Evolutionary conservation across 345 rosid genomes (phyloP).

Genomic region (Populus pruinosa): DNA sequence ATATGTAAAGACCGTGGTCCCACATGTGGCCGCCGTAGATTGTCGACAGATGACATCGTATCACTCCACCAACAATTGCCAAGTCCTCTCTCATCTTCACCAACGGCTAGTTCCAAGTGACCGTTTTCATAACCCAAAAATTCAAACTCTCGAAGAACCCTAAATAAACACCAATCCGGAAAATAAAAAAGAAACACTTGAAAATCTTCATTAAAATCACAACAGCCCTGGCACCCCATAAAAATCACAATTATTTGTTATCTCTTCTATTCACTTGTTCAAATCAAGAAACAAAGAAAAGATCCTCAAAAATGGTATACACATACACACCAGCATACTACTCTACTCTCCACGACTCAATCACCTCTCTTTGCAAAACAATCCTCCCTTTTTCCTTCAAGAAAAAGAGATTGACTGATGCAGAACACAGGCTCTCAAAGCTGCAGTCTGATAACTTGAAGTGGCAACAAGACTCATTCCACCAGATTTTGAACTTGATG

Average conservation of each 20-base stretch:
- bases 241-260: conserved; percentile 5
- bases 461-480: conserved; percentile 83
- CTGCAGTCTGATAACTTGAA: conserved; percentile 70
- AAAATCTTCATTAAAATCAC: background rate
- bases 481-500: conserved; percentile 66
- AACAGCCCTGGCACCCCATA: conserved; percentile 27
- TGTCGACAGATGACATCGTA: conserved; percentile 22
- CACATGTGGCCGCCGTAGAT: background rate
- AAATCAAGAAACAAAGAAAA: background rate
- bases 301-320: conserved; percentile 47
- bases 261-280: conserved; percentile 13
- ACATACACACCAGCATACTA: conserved; percentile 70
- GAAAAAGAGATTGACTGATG: conserved; percentile 46
- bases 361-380: conserved; percentile 72
- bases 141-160: conserved; percentile 14
- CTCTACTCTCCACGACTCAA: conserved; percentile 69
- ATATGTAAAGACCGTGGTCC: background rate
- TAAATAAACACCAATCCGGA: background rate
- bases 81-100: background rate
- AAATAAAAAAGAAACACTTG: background rate
- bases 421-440: conserved; percentile 53
- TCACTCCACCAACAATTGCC: background rate
- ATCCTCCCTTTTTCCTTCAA: conserved; percentile 68
- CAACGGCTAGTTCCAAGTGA: conserved; percentile 58
- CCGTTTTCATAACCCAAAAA: conserved; percentile 34